Conservation (phyloP, 805 yeast genomes). For the Wickerhamomyces strasburgensis region DNA sequence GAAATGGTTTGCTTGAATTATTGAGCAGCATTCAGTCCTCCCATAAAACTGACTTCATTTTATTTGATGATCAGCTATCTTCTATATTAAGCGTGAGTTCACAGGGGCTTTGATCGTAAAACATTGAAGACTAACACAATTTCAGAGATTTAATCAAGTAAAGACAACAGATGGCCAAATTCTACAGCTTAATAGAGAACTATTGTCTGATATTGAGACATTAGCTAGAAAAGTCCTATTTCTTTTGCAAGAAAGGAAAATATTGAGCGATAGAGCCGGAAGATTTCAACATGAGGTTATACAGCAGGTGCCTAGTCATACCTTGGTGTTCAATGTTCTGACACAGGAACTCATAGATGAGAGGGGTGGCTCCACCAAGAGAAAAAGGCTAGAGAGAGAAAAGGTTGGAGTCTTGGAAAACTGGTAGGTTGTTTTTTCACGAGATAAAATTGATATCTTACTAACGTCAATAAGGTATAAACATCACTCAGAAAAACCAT, state of each 20-base stretch:
- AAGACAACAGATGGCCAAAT: neutral
- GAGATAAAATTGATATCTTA: neutral
- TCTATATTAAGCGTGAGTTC: neutral
- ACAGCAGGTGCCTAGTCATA: neutral
- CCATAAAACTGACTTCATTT: neutral
- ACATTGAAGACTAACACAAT: neutral
- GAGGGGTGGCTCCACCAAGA: neutral
- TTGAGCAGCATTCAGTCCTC: neutral
- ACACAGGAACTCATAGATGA: constrained; percentile 6
- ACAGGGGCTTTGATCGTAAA: neutral
- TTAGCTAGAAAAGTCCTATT: neutral
- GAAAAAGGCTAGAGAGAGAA: constrained; percentile 4
- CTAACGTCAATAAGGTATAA: constrained; percentile 1
- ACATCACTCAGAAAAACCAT: constrained; percentile 1
- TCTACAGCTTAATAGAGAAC: neutral
- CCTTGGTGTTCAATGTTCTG: constrained; percentile 2
- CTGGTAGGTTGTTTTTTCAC: constrained; percentile 4
- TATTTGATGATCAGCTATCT: neutral
- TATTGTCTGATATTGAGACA: neutral
- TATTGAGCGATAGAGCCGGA: no score
- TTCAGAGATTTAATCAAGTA: neutral
- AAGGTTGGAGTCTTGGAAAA: constrained; percentile 4
- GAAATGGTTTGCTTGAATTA: neutral
- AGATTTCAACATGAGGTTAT: neutral
- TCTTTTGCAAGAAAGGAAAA: neutral